Evolutionary conservation across 768 basidiomycete species (phyloP).

Genomic region (Psilocybe sp.): DNA sequence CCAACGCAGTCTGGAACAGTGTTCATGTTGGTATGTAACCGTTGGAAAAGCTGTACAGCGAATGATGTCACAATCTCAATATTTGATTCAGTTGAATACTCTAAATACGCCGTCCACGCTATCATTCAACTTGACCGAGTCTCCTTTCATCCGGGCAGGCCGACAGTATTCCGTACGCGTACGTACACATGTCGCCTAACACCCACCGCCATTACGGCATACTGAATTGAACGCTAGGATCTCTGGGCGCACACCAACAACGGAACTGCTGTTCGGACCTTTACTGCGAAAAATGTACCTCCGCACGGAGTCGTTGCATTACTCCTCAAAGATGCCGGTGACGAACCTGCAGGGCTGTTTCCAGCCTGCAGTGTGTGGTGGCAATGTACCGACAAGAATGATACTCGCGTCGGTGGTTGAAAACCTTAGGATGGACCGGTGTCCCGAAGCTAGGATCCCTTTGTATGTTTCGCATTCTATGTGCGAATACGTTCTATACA

Average conservation of each 20-base stretch:
- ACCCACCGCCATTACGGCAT: neutral
- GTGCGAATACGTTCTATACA: neutral
- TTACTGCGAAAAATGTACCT: slow-evolving; percentile 52
- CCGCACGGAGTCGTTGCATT: slow-evolving; percentile 71
- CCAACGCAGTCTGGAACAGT: slow-evolving; percentile 59
- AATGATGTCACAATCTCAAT: neutral
- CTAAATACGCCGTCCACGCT: slow-evolving; percentile 51
- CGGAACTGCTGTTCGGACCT: slow-evolving; percentile 60
- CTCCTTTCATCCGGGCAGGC: slow-evolving; percentile 68
- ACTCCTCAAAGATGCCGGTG: slow-evolving; percentile 61
- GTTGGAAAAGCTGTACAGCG: neutral
- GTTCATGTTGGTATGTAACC: slow-evolving; percentile 57
- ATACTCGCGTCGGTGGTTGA: slow-evolving; percentile 33
- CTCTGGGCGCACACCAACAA: slow-evolving; percentile 72
- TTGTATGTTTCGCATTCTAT: neutral
- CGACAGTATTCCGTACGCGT: slow-evolving; percentile 64
- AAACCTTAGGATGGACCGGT: neutral
- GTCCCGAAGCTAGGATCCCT: neutral
- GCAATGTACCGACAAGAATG: slow-evolving; percentile 50
- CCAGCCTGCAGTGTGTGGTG: slow-evolving; percentile 50
- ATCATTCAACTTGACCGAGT: slow-evolving; percentile 64
- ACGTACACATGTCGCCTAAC: slow-evolving; percentile 15
- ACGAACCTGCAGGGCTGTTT: slow-evolving; percentile 57
- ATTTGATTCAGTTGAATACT: slow-evolving; percentile 47
- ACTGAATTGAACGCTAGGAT: slow-evolving; percentile 38